Evolutionary conservation across 164 flowering plant genomes (phyloP).

Genomic region (Liriodendron chinense): DNA sequence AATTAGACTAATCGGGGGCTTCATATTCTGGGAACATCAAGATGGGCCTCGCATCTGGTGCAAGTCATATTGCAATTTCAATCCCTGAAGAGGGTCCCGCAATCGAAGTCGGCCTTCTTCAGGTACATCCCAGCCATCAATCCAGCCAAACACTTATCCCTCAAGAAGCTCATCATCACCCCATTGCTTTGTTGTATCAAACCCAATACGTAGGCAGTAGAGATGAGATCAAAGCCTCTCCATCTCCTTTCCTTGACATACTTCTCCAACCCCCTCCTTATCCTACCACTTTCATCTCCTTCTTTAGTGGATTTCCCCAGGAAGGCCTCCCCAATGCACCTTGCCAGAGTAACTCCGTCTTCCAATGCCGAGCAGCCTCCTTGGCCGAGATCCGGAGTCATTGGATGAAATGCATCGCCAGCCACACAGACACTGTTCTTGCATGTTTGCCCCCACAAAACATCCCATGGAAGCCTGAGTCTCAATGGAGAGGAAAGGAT

Average conservation of each 20-base stretch:
- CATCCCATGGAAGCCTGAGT: conserved; percentile 37
- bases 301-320: conserved; percentile 19
- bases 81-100: background rate
- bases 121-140: conserved; percentile 7
- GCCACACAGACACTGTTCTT: conserved; percentile 43
- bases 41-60: background rate
- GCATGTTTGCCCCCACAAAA: conserved; percentile 34
- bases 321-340: conserved; percentile 45
- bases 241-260: conserved; percentile 17
- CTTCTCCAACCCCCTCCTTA: conserved; percentile 13
- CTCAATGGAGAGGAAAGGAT: conserved; percentile 26
- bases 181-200: conserved; percentile 13
- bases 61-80: background rate
- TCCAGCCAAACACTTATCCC: conserved; percentile 15
- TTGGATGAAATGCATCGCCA: conserved; percentile 59
- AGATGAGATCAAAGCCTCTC: conserved; percentile 9
- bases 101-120: conserved; percentile 20
- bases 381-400: conserved; percentile 61
- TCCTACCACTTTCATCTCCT: conserved; percentile 48
- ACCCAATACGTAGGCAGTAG: conserved; percentile 16
- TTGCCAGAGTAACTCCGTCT: conserved; percentile 44
- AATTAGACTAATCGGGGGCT: too few relatives aligned
- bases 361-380: conserved; percentile 51
- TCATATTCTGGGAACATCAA: background rate
- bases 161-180: conserved; percentile 10